phyloP scores from a whole-genome alignment of 1,139 yeast genomes.

The Magnusiomyces paraingens region DNA sequence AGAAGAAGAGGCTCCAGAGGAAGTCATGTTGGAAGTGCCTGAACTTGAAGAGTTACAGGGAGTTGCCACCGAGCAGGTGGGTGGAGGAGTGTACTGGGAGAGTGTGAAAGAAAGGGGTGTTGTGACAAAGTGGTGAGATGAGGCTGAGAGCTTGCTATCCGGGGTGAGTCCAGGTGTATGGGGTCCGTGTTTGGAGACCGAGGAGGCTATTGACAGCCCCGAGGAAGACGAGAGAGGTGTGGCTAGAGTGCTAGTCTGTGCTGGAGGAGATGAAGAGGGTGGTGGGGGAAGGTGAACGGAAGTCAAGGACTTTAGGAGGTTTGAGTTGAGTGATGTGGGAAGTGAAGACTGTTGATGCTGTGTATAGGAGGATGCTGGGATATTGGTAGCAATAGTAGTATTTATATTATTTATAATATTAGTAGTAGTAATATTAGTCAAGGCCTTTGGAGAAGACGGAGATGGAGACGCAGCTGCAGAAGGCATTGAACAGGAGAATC shows the following conservation, averaged over 20 bases:
- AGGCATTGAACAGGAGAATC: no score
- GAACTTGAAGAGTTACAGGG: background rate
- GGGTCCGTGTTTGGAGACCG: background rate
- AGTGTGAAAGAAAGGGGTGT: background rate
- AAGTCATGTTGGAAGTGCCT: background rate
- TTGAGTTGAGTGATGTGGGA: slow-evolving; percentile 25
- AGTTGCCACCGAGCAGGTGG: background rate
- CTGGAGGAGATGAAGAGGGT: slow-evolving; percentile 29
- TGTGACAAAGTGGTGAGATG: slow-evolving; percentile 1
- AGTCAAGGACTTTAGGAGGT: slow-evolving; percentile 38
- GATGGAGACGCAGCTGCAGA: no score
- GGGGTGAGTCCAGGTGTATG: slow-evolving; percentile 1
- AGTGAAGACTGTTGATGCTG: background rate
- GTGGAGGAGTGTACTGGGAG: slow-evolving; percentile 2
- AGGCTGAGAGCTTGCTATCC: background rate
- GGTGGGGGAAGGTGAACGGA: slow-evolving; percentile 43
- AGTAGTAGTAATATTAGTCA: no score
- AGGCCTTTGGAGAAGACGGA: no score
- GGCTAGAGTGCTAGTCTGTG: background rate
- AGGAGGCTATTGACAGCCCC: background rate
- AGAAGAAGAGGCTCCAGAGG: background rate
- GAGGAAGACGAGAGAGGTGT: background rate
- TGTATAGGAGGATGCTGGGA: no score
- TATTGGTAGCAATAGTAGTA: no score
- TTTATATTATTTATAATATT: no score